Conservation (phyloP, 345 rosid species). For the sweet orange (Citrus sinensis) region DVS_A1.0 CM039165.1:33968001-33968500, state of each 20-base stretch:
- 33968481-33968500: constrained; percentile 64
- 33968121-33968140: constrained; percentile 59
- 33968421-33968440: constrained; percentile 59
- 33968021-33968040: too few species aligned
- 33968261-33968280: constrained; percentile 68
- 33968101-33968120: constrained; percentile 42
- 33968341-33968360: constrained; percentile 76
- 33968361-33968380: constrained; percentile 63
- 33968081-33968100: constrained; percentile 57
- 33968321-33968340: constrained; percentile 52
- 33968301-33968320: constrained; percentile 57
- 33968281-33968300: constrained; percentile 69
- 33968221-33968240: constrained; percentile 61
- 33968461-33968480: constrained; percentile 77
- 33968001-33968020: too few species aligned
- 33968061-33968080: constrained; percentile 46
- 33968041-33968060: neutral
- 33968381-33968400: constrained; percentile 45
- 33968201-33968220: constrained; percentile 54
- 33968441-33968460: constrained; percentile 57
- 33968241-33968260: constrained; percentile 60
- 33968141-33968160: constrained; percentile 53
- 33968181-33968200: constrained; percentile 55
- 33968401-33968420: constrained; percentile 56
- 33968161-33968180: constrained; percentile 57